A percentile compares a stretch with the other conserved stretches of the same genome.
Conservation (phyloP, 306 rosid species). For the Dalbergia cochinchinensis region DNA sequence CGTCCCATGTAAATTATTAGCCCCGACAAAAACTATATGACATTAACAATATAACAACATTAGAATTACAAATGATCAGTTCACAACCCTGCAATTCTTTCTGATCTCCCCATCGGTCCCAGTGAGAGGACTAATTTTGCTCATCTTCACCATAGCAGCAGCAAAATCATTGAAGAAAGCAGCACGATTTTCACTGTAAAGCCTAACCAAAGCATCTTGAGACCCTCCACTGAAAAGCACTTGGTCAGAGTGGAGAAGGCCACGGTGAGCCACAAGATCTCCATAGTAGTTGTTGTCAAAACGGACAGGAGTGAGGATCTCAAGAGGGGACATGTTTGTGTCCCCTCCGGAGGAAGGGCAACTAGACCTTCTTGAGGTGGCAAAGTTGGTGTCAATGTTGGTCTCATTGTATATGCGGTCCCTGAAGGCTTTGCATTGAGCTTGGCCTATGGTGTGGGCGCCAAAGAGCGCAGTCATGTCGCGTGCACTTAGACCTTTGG, state of each 20-base stretch:
- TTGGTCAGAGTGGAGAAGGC: constrained; percentile 83
- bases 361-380: constrained; percentile 45
- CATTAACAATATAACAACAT: too few species aligned
- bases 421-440: constrained; percentile 61
- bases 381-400: constrained; percentile 65
- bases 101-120: constrained; percentile 75
- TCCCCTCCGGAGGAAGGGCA: constrained; percentile 70
- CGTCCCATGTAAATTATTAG: too few species aligned
- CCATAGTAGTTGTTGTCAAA: constrained; percentile 73
- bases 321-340: constrained; percentile 69
- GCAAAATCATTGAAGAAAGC: constrained; percentile 65
- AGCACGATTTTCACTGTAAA: constrained; percentile 46
- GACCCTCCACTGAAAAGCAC: constrained; percentile 65
- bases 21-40: too few species aligned
- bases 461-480: constrained; percentile 85
- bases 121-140: constrained; percentile 66
- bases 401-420: constrained; percentile 70
- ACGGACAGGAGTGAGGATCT: constrained; percentile 24
- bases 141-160: constrained; percentile 76
- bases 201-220: constrained; percentile 68
- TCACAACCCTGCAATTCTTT: constrained; percentile 68
- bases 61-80: constrained; percentile 32
- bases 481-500: constrained; percentile 52
- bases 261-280: constrained; percentile 57
- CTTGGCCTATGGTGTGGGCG: constrained; percentile 70